Base-by-base conservation (phyloP, 495 filamentous ascomycete species). In the Bryoglossum gracile region DNA sequence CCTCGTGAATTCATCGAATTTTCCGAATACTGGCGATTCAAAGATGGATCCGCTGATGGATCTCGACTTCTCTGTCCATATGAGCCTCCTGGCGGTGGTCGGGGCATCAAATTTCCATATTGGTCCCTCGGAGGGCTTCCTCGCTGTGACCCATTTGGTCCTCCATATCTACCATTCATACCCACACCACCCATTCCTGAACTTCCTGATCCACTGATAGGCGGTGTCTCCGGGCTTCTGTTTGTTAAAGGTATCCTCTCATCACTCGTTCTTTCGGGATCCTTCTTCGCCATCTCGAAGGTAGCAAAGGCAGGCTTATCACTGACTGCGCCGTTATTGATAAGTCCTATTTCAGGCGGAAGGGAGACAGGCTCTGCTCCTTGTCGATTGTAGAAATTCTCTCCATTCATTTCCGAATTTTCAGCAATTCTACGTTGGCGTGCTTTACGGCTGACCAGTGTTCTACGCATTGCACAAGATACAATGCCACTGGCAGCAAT, bases 391-490 rank as follows among this genome's bases (percentile, higher is more conserved):
- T 94, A 95, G 63, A 83, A 96, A 61, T 87, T 90, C 51, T 90
- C 78, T 16, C 89, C 89, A 62, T 86, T 97, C 89, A 95, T 95
- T 58, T 95, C 88, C 2, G 89, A 81, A 62, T 95, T 95, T 57
- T 92, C 86, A 1, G 83, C 86, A 59, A 98, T 95, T 21, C 89
- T 78, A 71, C 81, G 88, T 73, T 89, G 89, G 50, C 90, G 73
- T 9, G 91, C 89, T 69, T 95, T 95, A 43, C 90, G 80, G 60
- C 85, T 84, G 43, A 97, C 90, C 9, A 98, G 71, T 1, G 91
- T 95, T 37, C 92, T 82, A 50, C 92, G 84, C 89, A 97, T 97
- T n/a, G 89, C 89, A 61, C 92, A 98, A 8, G 87, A 90, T 43
- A 95, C 81, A 40, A 98, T 78, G 22, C 84, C 83, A 64, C 84